A percentile compares a stretch with the other conserved stretches of the same genome.
phyloP scores from a whole-genome alignment of 352 stramenopile genomes.

The Globisporangium nodosum region DNA sequence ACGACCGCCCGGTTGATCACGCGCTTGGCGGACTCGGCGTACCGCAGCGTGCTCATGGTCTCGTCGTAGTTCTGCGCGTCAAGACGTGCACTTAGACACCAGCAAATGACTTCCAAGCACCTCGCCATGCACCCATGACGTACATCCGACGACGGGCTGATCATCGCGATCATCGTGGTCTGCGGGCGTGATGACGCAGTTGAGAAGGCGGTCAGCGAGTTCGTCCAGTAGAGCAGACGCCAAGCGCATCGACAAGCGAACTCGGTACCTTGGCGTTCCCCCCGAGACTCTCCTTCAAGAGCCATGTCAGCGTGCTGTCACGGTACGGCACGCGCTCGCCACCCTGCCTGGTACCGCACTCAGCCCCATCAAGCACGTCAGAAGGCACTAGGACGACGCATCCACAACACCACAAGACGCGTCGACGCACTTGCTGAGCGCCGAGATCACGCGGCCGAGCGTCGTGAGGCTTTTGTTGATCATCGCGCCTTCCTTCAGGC shows the following conservation, averaged over 20 bases:
- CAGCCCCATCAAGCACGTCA: too few species aligned
- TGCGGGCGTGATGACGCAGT: conserved; percentile 4
- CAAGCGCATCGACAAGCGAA: neutral
- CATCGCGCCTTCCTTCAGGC: conserved; percentile 89
- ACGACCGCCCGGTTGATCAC: conserved; percentile 79
- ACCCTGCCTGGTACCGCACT: conserved; percentile 20
- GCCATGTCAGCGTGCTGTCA: conserved; percentile 83
- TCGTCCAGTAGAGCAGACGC: neutral
- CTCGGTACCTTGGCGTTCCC: conserved; percentile 63
- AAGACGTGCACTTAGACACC: too few species aligned
- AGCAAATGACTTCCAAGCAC: too few species aligned
- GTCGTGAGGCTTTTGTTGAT: conserved; percentile 92
- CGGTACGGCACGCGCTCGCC: conserved; percentile 75
- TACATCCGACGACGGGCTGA: conserved; percentile 69
- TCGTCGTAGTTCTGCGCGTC: conserved; percentile 67
- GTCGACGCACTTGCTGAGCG: conserved; percentile 55
- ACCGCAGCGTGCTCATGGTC: conserved; percentile 81
- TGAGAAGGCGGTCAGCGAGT: neutral
- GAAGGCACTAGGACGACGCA: neutral
- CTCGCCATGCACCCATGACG: neutral
- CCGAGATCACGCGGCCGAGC: conserved; percentile 84
- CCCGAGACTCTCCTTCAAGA: conserved; percentile 81
- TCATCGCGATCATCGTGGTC: conserved; percentile 88
- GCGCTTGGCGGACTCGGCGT: conserved; percentile 78
- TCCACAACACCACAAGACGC: too few species aligned